Base-by-base conservation (phyloP, 352 stramenopile genomes). In the Thraustochytrium sp. region DNA sequence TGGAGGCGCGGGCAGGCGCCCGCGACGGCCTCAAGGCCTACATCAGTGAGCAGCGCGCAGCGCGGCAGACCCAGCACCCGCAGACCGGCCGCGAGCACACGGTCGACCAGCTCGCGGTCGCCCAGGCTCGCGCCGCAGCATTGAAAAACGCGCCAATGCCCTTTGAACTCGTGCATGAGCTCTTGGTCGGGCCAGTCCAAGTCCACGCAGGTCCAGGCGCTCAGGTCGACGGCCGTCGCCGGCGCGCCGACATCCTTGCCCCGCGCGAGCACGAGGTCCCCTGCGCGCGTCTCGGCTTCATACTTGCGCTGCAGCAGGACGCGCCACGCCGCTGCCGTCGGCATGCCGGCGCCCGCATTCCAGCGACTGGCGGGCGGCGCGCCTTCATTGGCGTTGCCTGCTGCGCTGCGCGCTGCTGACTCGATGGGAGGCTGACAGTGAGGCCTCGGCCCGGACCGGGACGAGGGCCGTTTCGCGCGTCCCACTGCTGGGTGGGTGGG, bases 41-140 rank as follows among this genome's bases (percentile, higher is more conserved):
- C 54, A 37, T 82, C 74, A 4, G 18, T 54, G 38, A 82, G 53
- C n/a, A 73, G 48, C 26, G 74, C 74, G 55, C 74, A 82, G 0
- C 51, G 8, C 31, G 53, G 3, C 16, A 82, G 23, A 0, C 54
- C 55, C 8, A 82, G 38, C 9, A 68, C 23, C 29, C 34, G 23
- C 34, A 82, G 74, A 3, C 23, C 40, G 3, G n/a, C 16, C 1
- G 44, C 8, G 18, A 78, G 49, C 13, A 78, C 18, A 9, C 29
- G 29, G 18, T 11, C 11, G 29, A 11, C 29, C 0, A 78, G 37
- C 8, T 1, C 29, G 31, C n/a, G 23, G 23, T 62, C 29, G 4
- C 40, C 62, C 34, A 78, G 18, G 29, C 26, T 48, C 46, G 46
- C n/a, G 26, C 26, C n/a, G 1, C 29, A 5, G 65, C 46, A 59